Evolutionary conservation across 192 early-diverging fungal species (phyloP).

Genomic region (Backusella psychrophila): DNA sequence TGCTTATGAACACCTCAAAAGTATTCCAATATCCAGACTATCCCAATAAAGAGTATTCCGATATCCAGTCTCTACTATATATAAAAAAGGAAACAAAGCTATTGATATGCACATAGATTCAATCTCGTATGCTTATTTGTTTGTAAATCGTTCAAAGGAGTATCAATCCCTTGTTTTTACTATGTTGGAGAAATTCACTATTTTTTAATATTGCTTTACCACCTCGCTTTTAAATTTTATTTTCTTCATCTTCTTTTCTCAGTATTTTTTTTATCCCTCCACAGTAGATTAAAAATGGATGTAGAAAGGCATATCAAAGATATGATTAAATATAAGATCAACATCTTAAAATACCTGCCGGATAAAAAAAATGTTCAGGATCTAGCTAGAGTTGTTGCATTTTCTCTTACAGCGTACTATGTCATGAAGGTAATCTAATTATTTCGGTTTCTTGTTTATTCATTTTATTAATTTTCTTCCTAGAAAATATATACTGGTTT

Average conservation of each 20-base stretch:
- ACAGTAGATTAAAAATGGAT: not conserved
- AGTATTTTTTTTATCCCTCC: not conserved
- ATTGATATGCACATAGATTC: too few relatives aligned
- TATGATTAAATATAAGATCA: not conserved
- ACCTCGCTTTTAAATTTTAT: not conserved
- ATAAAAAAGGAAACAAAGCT: too few relatives aligned
- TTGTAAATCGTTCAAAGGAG: too few relatives aligned
- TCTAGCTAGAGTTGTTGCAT: not conserved
- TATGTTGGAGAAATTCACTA: too few relatives aligned
- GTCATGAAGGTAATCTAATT: not conserved
- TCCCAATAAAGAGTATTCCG: too few relatives aligned
- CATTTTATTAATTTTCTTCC: not conserved
- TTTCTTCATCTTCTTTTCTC: not conserved
- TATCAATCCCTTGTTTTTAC: too few relatives aligned
- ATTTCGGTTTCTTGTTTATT: not conserved
- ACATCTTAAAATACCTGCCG: not conserved
- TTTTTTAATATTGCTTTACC: not conserved
- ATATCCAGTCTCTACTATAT: too few relatives aligned
- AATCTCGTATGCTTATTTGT: too few relatives aligned
- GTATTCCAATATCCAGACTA: too few relatives aligned
- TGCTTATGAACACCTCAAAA: too few relatives aligned
- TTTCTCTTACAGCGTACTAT: constrained; percentile 3
- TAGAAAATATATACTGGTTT: constrained; percentile 24
- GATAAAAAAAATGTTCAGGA: not conserved
- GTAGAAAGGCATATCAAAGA: not conserved